A percentile compares a stretch with the other conserved stretches of the same genome.
phyloP scores from a whole-genome alignment of 2,329 filamentous ascomycete genomes.

The Coleophoma eucalyptorum region DNA sequence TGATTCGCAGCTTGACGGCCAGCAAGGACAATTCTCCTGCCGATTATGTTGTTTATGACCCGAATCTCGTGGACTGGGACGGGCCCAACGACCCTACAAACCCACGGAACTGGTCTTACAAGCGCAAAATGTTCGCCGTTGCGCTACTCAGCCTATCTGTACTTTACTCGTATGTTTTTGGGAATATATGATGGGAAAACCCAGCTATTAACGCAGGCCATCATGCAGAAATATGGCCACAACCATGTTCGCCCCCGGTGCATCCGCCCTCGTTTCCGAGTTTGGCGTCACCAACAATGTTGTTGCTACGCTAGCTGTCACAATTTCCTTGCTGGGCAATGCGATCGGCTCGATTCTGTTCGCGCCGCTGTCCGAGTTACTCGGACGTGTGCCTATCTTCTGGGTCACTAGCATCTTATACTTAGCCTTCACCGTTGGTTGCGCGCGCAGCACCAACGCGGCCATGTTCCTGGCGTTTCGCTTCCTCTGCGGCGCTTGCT shows the following conservation, averaged over 20 bases:
- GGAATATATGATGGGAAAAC: conserved; percentile 13
- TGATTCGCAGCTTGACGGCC: too few species aligned
- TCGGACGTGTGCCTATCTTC: conserved; percentile 48
- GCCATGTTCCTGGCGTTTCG: conserved; percentile 52
- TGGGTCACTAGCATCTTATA: conserved; percentile 45
- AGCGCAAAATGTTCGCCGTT: conserved; percentile 25
- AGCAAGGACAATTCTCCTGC: too few species aligned
- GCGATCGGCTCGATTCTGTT: conserved; percentile 19
- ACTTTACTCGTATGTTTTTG: conserved; percentile 12
- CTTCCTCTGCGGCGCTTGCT: conserved; percentile 52
- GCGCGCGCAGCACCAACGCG: conserved; percentile 44
- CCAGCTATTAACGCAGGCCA: conserved; percentile 3
- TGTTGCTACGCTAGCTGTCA: conserved; percentile 60
- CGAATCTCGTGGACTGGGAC: conserved; percentile 18
- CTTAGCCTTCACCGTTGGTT: conserved; percentile 48
- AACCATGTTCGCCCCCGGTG: conserved; percentile 65
- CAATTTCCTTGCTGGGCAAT: conserved; percentile 21
- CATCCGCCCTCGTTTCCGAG: conserved; percentile 56
- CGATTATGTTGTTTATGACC: too few species aligned
- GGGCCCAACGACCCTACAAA: conserved; percentile 24
- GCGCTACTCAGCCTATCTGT: conserved; percentile 15
- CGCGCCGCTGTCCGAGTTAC: conserved; percentile 54
- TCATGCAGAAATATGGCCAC: conserved; percentile 23
- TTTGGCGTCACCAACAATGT: conserved; percentile 42
- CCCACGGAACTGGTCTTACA: conserved; percentile 29